Percentiles rank a stretch among this genome's conserved stretches.
These are phyloP conservation scores for Diaporthe sp. DNA, from an alignment of 2,329 filamentous ascomycete species.

Conservation along the genomic window DNA sequence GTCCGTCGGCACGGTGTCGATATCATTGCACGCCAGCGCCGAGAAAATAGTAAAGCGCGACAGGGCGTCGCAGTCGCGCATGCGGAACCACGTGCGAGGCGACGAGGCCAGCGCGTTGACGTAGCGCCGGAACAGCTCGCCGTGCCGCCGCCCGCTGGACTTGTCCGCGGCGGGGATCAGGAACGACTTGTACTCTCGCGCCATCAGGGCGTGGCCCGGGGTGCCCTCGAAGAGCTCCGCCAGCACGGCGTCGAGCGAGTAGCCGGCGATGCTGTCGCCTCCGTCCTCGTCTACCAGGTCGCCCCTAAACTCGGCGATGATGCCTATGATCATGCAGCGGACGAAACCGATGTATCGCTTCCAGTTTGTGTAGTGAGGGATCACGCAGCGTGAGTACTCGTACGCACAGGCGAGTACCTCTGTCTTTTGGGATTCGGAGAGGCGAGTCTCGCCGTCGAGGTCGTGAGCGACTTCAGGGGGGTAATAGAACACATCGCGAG, in stretches of 20 bases:
- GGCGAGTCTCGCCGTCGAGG: slow-evolving; percentile 14
- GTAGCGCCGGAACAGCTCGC: slow-evolving; percentile 49
- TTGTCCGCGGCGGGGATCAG: slow-evolving; percentile 45
- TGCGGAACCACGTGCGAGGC: slow-evolving; percentile 50
- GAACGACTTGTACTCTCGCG: slow-evolving; percentile 45
- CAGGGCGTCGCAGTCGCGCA: slow-evolving; percentile 52
- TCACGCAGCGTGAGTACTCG: slow-evolving; percentile 47
- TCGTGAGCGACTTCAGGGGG: slow-evolving; percentile 40
- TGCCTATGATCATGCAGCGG: slow-evolving; percentile 44
- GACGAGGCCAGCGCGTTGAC: slow-evolving; percentile 46
- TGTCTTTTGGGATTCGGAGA: slow-evolving; percentile 36
- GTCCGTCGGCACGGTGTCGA: slow-evolving; percentile 46
- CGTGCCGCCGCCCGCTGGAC: slow-evolving; percentile 35
- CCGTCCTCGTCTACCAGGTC: slow-evolving; percentile 41
- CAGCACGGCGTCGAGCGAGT: slow-evolving; percentile 43
- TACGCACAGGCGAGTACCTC: slow-evolving; percentile 45
- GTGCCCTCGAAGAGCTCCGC: slow-evolving; percentile 42
- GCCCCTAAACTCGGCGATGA: slow-evolving; percentile 45
- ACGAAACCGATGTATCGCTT: slow-evolving; percentile 45
- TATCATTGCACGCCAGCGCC: slow-evolving; percentile 51
- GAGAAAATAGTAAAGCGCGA: slow-evolving; percentile 50
- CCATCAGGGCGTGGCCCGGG: slow-evolving; percentile 40
- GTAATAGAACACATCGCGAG: slow-evolving; percentile 38
- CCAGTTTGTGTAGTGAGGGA: slow-evolving; percentile 47
- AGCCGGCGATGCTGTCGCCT: slow-evolving; percentile 41